These are phyloP conservation scores for Oryza officinalis DNA, from an alignment of 176 grass and related monocot species.

Conservation along the genomic window DNA sequence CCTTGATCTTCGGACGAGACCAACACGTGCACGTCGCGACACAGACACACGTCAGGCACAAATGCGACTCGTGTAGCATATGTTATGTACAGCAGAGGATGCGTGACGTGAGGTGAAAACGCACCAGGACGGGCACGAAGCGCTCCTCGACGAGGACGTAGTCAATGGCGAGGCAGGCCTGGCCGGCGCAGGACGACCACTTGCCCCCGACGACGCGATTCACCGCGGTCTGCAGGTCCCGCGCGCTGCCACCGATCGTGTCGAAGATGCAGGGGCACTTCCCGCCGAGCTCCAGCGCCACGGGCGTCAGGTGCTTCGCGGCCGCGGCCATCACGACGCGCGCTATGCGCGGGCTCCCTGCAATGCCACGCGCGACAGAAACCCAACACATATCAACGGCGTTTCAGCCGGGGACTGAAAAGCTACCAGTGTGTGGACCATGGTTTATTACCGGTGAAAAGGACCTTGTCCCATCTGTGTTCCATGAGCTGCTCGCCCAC, in stretches of 20 bases:
- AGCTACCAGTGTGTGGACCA: background rate
- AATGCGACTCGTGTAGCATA: background rate
- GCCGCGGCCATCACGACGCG: constrained; percentile 83
- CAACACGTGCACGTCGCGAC: background rate
- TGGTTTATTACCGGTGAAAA: constrained; percentile 70
- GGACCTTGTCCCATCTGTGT: constrained; percentile 86
- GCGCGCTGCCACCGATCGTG: constrained; percentile 30
- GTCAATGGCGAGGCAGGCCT: constrained; percentile 87
- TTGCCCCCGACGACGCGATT: constrained; percentile 66
- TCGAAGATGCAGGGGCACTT: constrained; percentile 98
- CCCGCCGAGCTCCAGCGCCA: constrained; percentile 85
- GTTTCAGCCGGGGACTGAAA: background rate
- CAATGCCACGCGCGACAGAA: background rate
- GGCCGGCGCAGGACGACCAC: constrained; percentile 81
- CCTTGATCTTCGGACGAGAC: constrained; percentile 50
- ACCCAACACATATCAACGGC: background rate
- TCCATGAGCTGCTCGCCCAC: constrained; percentile 77
- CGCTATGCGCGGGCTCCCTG: constrained; percentile 73
- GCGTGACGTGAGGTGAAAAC: background rate
- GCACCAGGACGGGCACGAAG: constrained; percentile 64
- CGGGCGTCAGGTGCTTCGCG: constrained; percentile 83
- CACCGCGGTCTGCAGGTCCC: constrained; percentile 55
- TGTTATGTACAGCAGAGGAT: background rate
- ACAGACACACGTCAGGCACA: background rate
- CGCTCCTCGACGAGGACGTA: constrained; percentile 88